A percentile compares a stretch with the other conserved stretches of the same genome.
phyloP scores from a whole-genome alignment of 305 asterid species.

The Plantago coronopus region DNA sequence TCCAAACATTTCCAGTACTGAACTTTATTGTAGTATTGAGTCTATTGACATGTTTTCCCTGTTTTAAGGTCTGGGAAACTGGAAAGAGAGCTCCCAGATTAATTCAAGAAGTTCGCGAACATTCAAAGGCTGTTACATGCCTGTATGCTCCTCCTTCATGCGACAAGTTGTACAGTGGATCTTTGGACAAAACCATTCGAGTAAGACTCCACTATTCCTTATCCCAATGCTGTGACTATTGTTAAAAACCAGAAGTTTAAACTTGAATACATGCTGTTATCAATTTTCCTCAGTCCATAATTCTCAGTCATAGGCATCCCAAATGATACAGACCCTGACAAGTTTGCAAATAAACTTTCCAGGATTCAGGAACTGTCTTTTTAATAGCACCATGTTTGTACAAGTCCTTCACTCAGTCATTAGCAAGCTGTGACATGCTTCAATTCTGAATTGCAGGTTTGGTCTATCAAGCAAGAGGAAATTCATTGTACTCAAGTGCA shows the following conservation, averaged over 20 bases:
- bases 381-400: neutral
- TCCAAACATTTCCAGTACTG: neutral
- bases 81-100: conserved; percentile 51
- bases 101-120: conserved; percentile 75
- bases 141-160: conserved; percentile 50
- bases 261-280: too few species aligned
- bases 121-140: conserved; percentile 70
- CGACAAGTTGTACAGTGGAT: conserved; percentile 66
- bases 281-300: too few species aligned
- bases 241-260: neutral
- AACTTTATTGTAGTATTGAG: neutral
- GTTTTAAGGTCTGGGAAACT: conserved; percentile 68
- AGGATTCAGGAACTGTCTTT: too few species aligned
- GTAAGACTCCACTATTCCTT: conserved; percentile 31
- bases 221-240: too few species aligned
- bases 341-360: too few species aligned
- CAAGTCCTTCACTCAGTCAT: neutral
- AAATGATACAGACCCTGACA: too few species aligned
- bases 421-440: neutral
- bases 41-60: neutral
- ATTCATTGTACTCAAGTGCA: conserved; percentile 74
- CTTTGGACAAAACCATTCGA: conserved; percentile 79
- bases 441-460: conserved; percentile 37
- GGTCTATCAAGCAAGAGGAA: conserved; percentile 78
- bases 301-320: too few species aligned